These are phyloP conservation scores for Solanum rostratum DNA, from an alignment of 257 asterid genomes.

Conservation along the genomic window DNA sequence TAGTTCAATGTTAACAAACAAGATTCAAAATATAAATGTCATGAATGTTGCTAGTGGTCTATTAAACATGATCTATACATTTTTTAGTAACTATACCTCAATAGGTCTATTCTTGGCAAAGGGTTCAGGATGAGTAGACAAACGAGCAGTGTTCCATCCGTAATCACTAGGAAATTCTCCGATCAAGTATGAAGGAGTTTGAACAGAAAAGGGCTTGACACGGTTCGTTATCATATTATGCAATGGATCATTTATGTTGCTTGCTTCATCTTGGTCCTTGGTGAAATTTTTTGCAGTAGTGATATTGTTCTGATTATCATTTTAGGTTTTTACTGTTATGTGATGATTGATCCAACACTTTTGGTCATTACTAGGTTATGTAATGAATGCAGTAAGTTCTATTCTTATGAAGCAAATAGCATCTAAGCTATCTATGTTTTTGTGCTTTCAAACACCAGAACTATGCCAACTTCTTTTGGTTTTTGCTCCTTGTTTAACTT, in stretches of 20 bases:
- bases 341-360: no score
- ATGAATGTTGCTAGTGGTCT: neutral
- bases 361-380: no score
- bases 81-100: neutral
- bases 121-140: slow-evolving; percentile 23
- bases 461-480: neutral
- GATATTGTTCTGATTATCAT: no score
- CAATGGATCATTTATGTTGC: no score
- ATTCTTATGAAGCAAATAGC: no score
- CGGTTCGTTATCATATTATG: no score
- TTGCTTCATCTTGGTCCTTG: no score
- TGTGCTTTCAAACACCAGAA: neutral
- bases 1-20: neutral
- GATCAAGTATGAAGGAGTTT: slow-evolving; percentile 20
- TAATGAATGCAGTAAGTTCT: no score
- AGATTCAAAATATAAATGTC: no score
- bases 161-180: slow-evolving; percentile 28
- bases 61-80: neutral
- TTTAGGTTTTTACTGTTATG: no score
- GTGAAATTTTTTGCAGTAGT: no score
- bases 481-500: neutral
- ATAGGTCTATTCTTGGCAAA: slow-evolving; percentile 27
- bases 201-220: slow-evolving; percentile 20
- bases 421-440: neutral
- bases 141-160: slow-evolving; percentile 31